Evolutionary conservation across 495 filamentous ascomycete genomes (phyloP).

Genomic region (Tuber brumale): DNA sequence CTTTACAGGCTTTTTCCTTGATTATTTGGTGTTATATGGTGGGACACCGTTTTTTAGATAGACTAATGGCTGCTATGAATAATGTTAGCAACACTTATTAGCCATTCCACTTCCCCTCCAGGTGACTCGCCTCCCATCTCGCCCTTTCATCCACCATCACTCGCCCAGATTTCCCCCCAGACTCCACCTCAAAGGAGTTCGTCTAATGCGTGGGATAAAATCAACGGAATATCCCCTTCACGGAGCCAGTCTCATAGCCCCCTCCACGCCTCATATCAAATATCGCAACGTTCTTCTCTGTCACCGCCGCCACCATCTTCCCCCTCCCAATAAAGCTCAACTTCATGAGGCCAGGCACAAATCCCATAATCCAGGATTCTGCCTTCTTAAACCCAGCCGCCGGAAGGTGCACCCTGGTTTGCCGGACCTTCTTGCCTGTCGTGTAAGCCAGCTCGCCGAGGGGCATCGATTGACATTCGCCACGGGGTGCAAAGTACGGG

Average conservation of each 20-base stretch:
- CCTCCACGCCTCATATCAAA: conserved; percentile 24
- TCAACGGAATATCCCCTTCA: conserved; percentile 3
- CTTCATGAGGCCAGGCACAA: conserved; percentile 21
- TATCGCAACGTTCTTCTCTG: conserved; percentile 17
- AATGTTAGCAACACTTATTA: not conserved
- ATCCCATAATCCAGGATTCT: conserved; percentile 27
- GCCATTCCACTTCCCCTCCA: not conserved
- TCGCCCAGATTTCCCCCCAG: not conserved
- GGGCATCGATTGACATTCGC: conserved; percentile 23
- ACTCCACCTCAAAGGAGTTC: not conserved
- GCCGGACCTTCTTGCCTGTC: conserved; percentile 5
- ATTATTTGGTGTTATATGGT: not conserved
- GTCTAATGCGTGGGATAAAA: not conserved
- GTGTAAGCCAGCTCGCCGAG: conserved; percentile 15
- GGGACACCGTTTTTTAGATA: not conserved
- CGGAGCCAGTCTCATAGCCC: conserved; percentile 1
- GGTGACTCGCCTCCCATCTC: not conserved
- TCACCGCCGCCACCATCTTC: conserved; percentile 20
- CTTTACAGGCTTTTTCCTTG: not conserved
- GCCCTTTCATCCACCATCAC: not conserved
- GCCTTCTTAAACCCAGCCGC: conserved; percentile 11
- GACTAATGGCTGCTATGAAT: not conserved
- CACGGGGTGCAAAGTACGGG: conserved; percentile 6
- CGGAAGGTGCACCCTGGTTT: conserved; percentile 16
- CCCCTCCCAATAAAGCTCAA: conserved; percentile 29